Base-by-base conservation (phyloP, 148 eudicot genomes). In the Rhododendron vialii region DNA sequence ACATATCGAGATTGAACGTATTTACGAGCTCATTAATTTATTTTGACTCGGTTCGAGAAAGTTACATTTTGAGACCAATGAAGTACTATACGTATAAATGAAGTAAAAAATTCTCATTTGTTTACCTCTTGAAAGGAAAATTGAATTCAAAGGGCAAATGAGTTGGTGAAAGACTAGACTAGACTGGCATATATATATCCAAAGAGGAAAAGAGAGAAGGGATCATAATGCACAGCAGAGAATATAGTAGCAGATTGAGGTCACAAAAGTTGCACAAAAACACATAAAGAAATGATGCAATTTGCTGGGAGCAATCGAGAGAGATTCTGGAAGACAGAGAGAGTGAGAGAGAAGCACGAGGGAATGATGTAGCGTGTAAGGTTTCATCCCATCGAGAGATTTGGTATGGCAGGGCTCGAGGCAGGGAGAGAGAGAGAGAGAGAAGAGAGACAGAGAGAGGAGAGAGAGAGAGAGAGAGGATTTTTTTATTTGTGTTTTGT, bases 281-380 rank as follows among this genome's bases (percentile, higher is more conserved):
- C 35, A 14, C 61, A 73, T 2, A 30, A 71, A 47, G 22, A 55
- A 81, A 71, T 67, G 63, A 81, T 71, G 85, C 83, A 76, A 78
- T 73, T 84, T 57, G 87, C 83, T 84, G 86, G 88, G 86, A 59
- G 87, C 83, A 83, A 91, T 84, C 81, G 65, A 86, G 84, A 78
- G 85, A 84, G 78, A 73, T 73, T 80, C 81, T 69, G 83, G 48
- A 14, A 26, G 20, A 84, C 38, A 82, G 74, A 61, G 53, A 76
- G 41, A 59, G 67, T 10, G 61, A 67, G 85, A 33, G 36, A 82
- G 84, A 82, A 83, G 90, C 90, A 89, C 90, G 89, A 88, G 91
- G 88, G 87, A 91, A 91, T 89, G 87, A 89, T 89, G 87, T 78
- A 82, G 90, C 88, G 89, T 89, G 90, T 83, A 78, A 83, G 87